Conservation (phyloP, 2,329 filamentous ascomycete species). For the Diaporthe sp. region DNA sequence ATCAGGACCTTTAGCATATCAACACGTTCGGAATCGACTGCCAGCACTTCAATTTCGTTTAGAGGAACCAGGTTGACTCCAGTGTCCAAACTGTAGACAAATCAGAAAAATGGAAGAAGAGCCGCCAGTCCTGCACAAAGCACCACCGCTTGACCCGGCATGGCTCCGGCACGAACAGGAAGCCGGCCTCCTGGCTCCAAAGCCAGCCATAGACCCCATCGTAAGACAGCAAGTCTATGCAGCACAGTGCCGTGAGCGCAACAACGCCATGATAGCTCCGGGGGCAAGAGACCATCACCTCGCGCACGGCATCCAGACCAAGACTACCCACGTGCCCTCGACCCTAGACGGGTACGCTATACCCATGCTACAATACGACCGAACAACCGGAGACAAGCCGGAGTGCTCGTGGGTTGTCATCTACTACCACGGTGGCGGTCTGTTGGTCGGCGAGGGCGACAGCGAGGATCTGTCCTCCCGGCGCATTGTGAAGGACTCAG, state of each 20-base stretch:
- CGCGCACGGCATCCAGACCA: slow-evolving; percentile 44
- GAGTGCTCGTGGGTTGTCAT: slow-evolving; percentile 45
- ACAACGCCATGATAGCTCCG: slow-evolving; percentile 47
- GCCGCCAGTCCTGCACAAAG: slow-evolving; percentile 42
- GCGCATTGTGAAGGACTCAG: slow-evolving; percentile 47
- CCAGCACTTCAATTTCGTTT: neutral
- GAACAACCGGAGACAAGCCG: slow-evolving; percentile 33
- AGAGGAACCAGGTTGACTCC: neutral
- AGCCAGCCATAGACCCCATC: slow-evolving; percentile 40
- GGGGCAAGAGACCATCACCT: slow-evolving; percentile 51
- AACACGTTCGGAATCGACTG: neutral
- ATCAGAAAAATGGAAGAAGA: slow-evolving; percentile 27
- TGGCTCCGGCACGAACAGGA: slow-evolving; percentile 53
- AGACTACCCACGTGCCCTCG: slow-evolving; percentile 45
- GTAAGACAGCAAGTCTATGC: slow-evolving; percentile 54
- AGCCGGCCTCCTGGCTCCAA: slow-evolving; percentile 42
- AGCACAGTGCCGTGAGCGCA: slow-evolving; percentile 50
- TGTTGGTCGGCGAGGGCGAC: slow-evolving; percentile 59
- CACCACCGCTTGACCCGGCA: slow-evolving; percentile 51
- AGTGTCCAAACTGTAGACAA: neutral
- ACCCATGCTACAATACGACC: slow-evolving; percentile 49
- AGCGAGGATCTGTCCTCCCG: slow-evolving; percentile 61
- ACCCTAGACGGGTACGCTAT: slow-evolving; percentile 46
- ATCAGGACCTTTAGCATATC: neutral
- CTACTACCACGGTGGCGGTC: slow-evolving; percentile 61